These are phyloP conservation scores for Raphanus hybrid DNA, from an alignment of 441 rosid genomes.

Conservation along the genomic window DNA sequence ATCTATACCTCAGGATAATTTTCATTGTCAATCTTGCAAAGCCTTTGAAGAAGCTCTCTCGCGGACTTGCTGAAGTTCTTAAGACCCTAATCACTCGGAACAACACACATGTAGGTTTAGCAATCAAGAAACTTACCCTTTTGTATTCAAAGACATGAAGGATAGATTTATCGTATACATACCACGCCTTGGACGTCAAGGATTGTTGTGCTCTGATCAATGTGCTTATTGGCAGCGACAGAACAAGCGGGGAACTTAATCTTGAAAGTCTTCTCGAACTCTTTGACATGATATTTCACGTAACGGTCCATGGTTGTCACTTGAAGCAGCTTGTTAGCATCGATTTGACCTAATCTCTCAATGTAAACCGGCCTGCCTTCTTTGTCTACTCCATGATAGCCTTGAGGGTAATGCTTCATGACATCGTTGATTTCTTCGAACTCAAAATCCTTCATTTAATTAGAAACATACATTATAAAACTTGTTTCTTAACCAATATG, in stretches of 20 bases:
- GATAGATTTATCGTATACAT: constrained; percentile 35
- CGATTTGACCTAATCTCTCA: constrained; percentile 87
- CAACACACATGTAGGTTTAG: constrained; percentile 19
- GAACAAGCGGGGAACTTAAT: constrained; percentile 89
- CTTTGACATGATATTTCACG: constrained; percentile 68
- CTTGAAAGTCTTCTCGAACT: constrained; percentile 81
- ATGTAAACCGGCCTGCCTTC: constrained; percentile 95
- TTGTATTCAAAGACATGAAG: background rate
- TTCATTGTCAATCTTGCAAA: constrained; percentile 87
- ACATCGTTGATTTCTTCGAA: constrained; percentile 83
- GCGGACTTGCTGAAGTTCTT: constrained; percentile 86
- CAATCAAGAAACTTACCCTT: background rate
- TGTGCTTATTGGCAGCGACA: constrained; percentile 79
- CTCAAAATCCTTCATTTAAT: constrained; percentile 60
- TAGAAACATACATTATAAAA: constrained; percentile 21
- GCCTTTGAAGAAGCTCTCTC: constrained; percentile 76
- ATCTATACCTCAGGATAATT: constrained; percentile 88
- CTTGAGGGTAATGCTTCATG: constrained; percentile 90
- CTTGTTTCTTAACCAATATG: background rate
- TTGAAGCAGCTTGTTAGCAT: constrained; percentile 72
- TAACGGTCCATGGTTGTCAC: constrained; percentile 74
- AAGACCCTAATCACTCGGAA: constrained; percentile 61
- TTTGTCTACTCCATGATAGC: constrained; percentile 92
- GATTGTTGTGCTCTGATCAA: constrained; percentile 97
- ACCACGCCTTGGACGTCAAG: constrained; percentile 99